These are phyloP conservation scores for Gliomastix tumulicola DNA, from an alignment of 2,329 filamentous ascomycete genomes.

Conservation along the genomic window DNA sequence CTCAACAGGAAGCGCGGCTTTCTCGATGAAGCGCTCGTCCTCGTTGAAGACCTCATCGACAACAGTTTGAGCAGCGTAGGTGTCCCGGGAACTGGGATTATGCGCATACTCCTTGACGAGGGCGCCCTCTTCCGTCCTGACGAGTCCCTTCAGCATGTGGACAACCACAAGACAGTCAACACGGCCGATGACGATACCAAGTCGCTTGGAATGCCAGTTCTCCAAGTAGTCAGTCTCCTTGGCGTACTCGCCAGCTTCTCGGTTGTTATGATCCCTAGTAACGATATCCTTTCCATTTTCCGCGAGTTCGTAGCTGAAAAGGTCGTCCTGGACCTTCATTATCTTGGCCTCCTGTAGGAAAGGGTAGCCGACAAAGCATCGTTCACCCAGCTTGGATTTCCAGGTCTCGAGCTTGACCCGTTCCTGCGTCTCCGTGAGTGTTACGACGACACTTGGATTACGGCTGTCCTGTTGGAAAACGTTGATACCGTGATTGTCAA, in stretches of 20 bases:
- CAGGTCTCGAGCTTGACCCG: conserved; percentile 66
- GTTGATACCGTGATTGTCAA: conserved; percentile 72
- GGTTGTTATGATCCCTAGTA: conserved; percentile 62
- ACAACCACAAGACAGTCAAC: conserved; percentile 90
- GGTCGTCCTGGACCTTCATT: conserved; percentile 80
- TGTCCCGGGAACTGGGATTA: conserved; percentile 77
- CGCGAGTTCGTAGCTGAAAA: conserved; percentile 78
- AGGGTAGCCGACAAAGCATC: conserved; percentile 87
- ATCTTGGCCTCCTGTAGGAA: conserved; percentile 94
- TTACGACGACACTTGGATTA: conserved; percentile 94
- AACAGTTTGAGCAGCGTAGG: conserved; percentile 85
- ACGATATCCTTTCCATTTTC: conserved; percentile 58
- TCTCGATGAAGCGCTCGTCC: conserved; percentile 89
- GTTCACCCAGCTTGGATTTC: conserved; percentile 73
- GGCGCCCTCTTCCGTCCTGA: conserved; percentile 85
- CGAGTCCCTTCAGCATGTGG: conserved; percentile 85
- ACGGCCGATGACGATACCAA: conserved; percentile 78
- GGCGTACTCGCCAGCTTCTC: conserved; percentile 75
- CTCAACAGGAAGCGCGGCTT: conserved; percentile 76
- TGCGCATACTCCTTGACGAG: conserved; percentile 88
- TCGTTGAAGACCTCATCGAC: conserved; percentile 87
- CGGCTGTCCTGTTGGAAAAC: conserved; percentile 95
- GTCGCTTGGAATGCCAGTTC: conserved; percentile 79
- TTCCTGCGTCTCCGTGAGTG: conserved; percentile 66
- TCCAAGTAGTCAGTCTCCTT: conserved; percentile 82